phyloP scores from a whole-genome alignment of 345 rosid genomes.

The Eutrema yunnanense region DNA sequence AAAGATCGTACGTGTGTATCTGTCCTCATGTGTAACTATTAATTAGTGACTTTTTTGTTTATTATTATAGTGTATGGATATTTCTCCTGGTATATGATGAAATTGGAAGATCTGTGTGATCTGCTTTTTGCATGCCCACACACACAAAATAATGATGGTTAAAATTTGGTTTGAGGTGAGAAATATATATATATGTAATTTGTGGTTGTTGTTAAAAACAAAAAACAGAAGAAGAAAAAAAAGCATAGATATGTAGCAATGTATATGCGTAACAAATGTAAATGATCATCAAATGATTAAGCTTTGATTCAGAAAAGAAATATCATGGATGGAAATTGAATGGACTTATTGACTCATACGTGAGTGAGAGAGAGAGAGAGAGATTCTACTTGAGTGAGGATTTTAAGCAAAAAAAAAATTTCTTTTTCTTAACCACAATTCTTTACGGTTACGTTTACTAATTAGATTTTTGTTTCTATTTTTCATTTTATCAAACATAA shows the following conservation, averaged over 20 bases:
- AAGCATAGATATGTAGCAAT: not conserved
- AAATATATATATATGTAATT: not conserved
- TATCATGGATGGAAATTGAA: slow-evolving; percentile 13
- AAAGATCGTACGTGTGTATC: slow-evolving; percentile 26
- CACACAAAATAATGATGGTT: not conserved
- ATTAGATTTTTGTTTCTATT: too few species aligned
- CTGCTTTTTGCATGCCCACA: slow-evolving; percentile 9
- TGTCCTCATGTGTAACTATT: slow-evolving; percentile 28
- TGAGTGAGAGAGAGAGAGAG: not conserved
- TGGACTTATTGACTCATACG: slow-evolving; percentile 20
- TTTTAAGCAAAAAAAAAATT: not conserved
- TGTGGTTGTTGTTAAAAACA: too few species aligned
- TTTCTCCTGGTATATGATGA: slow-evolving; percentile 13
- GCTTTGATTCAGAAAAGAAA: slow-evolving; percentile 14
- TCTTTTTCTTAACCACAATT: too few species aligned
- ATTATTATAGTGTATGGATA: not conserved
- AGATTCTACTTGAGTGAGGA: not conserved
- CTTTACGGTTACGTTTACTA: not conserved
- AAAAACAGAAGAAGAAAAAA: too few species aligned
- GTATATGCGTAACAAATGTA: not conserved
- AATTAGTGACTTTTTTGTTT: not conserved
- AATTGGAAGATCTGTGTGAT: slow-evolving; percentile 7
- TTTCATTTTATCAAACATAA: too few species aligned
- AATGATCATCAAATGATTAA: slow-evolving; percentile 24
- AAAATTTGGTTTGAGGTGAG: not conserved